Conservation (phyloP, 257 asterid species). For the Rauvolfia tetraphylla region DNA sequence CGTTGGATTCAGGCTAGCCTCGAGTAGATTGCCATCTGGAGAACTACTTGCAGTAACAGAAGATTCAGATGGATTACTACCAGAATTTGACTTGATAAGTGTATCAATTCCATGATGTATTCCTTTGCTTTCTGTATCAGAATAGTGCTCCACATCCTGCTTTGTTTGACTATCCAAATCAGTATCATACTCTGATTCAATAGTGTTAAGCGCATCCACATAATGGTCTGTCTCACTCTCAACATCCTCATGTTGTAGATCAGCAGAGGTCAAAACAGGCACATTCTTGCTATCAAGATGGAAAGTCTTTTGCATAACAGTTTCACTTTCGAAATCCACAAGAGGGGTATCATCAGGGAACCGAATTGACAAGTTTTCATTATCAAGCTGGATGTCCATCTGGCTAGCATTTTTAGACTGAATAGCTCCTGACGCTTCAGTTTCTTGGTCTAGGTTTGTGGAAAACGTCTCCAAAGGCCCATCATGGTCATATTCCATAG, state of each 20-base stretch:
- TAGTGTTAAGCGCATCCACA: slow-evolving; percentile 90
- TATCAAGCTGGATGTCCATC: slow-evolving; percentile 25
- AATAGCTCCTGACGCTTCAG: slow-evolving; percentile 24
- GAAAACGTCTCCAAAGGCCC: slow-evolving; percentile 35
- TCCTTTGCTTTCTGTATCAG: slow-evolving; percentile 39
- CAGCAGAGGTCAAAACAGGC: slow-evolving; percentile 16
- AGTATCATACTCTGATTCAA: slow-evolving; percentile 74
- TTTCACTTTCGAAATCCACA: slow-evolving; percentile 44
- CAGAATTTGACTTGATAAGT: slow-evolving; percentile 11
- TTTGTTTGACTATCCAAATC: slow-evolving; percentile 57
- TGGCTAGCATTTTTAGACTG: slow-evolving; percentile 28
- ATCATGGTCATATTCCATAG: slow-evolving; percentile 23
- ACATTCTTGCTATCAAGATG: slow-evolving; percentile 10
- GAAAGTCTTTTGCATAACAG: slow-evolving; percentile 13
- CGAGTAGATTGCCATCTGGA: slow-evolving; percentile 8
- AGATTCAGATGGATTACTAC: background rate
- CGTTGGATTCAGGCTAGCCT: slow-evolving; percentile 6
- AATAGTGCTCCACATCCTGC: slow-evolving; percentile 36
- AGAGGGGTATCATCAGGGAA: slow-evolving; percentile 31
- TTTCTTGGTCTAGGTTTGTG: slow-evolving; percentile 31
- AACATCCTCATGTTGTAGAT: slow-evolving; percentile 24
- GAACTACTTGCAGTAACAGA: background rate
- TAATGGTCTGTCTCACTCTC: slow-evolving; percentile 58
- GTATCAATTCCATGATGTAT: slow-evolving; percentile 23
- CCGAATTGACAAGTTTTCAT: slow-evolving; percentile 26